Percentiles rank a stretch among this genome's conserved stretches.
phyloP scores from a whole-genome alignment of 2,329 filamentous ascomycete genomes.

The Lachnellula willkommii region DNA sequence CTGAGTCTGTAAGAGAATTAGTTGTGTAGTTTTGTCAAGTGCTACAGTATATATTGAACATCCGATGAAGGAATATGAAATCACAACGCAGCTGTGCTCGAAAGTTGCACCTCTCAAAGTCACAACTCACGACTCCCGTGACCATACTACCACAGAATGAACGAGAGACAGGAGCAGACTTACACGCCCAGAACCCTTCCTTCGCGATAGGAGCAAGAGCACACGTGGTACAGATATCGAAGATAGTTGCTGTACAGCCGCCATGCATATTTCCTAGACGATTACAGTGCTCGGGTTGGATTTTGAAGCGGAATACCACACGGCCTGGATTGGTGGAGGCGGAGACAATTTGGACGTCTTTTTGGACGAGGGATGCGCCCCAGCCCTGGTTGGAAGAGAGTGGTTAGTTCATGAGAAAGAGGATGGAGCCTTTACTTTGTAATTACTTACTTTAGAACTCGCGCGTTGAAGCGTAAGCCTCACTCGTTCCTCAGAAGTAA shows the following conservation, averaged over 20 bases:
- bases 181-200: slow-evolving; percentile 53
- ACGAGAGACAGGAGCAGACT: too few relatives aligned
- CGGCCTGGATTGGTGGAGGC: slow-evolving; percentile 22
- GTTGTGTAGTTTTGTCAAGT: too few relatives aligned
- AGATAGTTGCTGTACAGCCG: slow-evolving; percentile 59
- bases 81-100: too few relatives aligned
- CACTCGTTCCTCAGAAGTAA: slow-evolving; percentile 19
- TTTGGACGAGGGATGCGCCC: slow-evolving; percentile 18
- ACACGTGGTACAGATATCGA: slow-evolving; percentile 60
- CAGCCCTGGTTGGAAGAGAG: slow-evolving; percentile 20
- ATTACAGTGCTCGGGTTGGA: slow-evolving; percentile 49
- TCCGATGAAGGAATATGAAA: too few relatives aligned
- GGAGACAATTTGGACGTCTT: slow-evolving; percentile 20
- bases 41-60: too few relatives aligned
- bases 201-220: slow-evolving; percentile 50
- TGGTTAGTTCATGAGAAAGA: background rate
- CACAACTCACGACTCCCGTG: too few relatives aligned
- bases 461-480: slow-evolving; percentile 12
- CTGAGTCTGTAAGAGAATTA: slow-evolving; percentile 35
- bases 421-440: slow-evolving; percentile 11
- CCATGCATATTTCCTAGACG: slow-evolving; percentile 52
- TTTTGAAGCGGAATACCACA: slow-evolving; percentile 40
- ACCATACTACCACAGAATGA: too few relatives aligned
- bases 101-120: too few relatives aligned
- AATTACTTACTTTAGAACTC: slow-evolving; percentile 7